These are phyloP conservation scores for Exidia glandulosa DNA, from an alignment of 768 basidiomycete species.

Conservation along the genomic window DNA sequence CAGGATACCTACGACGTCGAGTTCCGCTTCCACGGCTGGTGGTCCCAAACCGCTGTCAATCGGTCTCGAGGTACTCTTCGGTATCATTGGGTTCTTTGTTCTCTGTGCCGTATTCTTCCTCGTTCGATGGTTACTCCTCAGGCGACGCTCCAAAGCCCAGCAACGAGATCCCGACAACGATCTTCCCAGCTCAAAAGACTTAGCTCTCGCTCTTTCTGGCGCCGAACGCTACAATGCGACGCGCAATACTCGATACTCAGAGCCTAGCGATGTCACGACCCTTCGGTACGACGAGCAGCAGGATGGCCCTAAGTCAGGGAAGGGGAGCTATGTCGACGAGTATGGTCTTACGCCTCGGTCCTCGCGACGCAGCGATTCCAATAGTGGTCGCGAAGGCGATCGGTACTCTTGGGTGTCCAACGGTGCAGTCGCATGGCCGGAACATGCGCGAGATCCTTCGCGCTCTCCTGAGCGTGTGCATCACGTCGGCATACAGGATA, in stretches of 20 bases:
- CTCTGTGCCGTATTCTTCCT: slow-evolving; percentile 44
- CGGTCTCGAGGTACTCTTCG: slow-evolving; percentile 53
- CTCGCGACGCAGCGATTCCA: neutral
- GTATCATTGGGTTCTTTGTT: slow-evolving; percentile 45
- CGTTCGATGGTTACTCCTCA: slow-evolving; percentile 38
- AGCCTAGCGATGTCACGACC: neutral
- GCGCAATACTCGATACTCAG: neutral
- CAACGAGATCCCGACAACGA: too few species aligned
- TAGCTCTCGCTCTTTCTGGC: neutral
- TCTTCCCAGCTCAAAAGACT: neutral
- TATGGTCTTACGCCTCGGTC: neutral
- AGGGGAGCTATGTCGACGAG: neutral
- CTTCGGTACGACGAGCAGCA: neutral
- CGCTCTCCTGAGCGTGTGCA: neutral
- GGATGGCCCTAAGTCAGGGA: neutral
- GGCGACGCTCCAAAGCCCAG: slow-evolving; percentile 19
- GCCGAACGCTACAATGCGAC: neutral
- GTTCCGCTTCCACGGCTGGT: slow-evolving; percentile 1
- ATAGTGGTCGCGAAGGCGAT: neutral
- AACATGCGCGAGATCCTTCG: neutral
- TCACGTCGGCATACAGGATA: neutral
- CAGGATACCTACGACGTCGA: slow-evolving; percentile 1
- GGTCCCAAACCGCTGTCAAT: slow-evolving; percentile 35
- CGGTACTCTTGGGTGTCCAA: neutral
- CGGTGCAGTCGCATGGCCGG: neutral